A percentile compares a stretch with the other conserved stretches of the same genome.
Conservation (phyloP, 768 basidiomycete species). For the Sarcomyxa edulis region DNA sequence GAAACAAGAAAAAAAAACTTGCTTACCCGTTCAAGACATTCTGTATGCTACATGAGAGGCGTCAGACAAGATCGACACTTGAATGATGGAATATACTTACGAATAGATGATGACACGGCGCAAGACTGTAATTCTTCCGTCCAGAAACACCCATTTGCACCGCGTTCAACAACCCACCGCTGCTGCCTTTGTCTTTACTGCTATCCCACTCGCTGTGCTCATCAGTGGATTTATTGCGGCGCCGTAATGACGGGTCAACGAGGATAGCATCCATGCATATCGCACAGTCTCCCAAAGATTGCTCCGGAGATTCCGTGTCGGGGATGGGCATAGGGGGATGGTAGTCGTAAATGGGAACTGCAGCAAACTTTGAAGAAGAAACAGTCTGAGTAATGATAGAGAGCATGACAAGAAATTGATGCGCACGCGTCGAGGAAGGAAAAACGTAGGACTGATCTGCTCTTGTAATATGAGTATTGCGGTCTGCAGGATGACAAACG, state of each 20-base stretch:
- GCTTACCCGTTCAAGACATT: constrained; percentile 73
- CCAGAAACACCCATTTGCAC: constrained; percentile 34
- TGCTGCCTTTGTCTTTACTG: constrained; percentile 15
- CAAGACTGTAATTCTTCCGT: constrained; percentile 74
- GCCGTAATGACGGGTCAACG: constrained; percentile 36
- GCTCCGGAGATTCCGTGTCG: constrained; percentile 71
- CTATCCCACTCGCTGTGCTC: constrained; percentile 22
- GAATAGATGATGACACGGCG: constrained; percentile 87
- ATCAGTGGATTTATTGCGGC: constrained; percentile 28
- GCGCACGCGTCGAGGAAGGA: constrained; percentile 67
- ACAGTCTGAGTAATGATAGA: constrained; percentile 3
- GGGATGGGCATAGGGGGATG: constrained; percentile 72
- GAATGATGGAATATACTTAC: constrained; percentile 36
- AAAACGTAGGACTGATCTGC: constrained; percentile 74
- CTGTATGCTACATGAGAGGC: constrained; percentile 59
- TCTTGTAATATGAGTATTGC: constrained; percentile 67
- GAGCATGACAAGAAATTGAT: background rate
- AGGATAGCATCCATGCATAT: constrained; percentile 91
- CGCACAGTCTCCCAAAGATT: constrained; percentile 79
- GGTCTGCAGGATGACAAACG: constrained; percentile 60
- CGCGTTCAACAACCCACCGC: constrained; percentile 35
- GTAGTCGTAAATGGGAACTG: constrained; percentile 70
- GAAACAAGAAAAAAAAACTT: background rate
- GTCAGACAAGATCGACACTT: constrained; percentile 4
- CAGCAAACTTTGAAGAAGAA: constrained; percentile 44